Base-by-base conservation (phyloP, 306 rosid genomes). In the Castanopsis chinensis region DNA sequence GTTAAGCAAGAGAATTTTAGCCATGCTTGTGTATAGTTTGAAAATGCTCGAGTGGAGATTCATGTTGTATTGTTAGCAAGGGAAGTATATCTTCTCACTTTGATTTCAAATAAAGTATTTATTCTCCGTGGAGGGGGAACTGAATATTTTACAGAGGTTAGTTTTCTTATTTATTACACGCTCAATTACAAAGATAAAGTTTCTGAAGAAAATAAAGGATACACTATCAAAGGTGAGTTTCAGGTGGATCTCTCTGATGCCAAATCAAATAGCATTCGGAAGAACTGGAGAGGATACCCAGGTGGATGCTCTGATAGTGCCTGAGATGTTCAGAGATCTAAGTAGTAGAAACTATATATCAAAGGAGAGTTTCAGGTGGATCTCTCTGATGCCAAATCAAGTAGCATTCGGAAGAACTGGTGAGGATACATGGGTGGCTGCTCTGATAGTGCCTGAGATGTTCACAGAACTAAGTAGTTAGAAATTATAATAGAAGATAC, bases 301-400 rank as follows among this genome's bases (percentile, higher is more conserved):
- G 97, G 95, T 21, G 97, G 97, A 32, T 90, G 83, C 87, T 91
- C 98, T 23, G 89, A 82, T 37, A 94, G 88, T 76, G 98, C 98
- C 98, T 92, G 98, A 79, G 20, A 87, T 57, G 57, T 17, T 70
- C 19, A 85, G 64, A 68, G 12, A 61, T 23, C 41, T n/a, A 71
- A 57, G 43, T 41, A 58, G 65, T 84, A 74, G 43, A 49, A 41
- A 78, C 51, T 23, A n/a, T n/a, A n/a, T n/a, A 19, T 45, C 58
- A 12, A 51, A 43, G n/a, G 57, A 14, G 20, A 41, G 20, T 4
- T 81, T 82, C 72, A 87, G 11, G 63, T 19, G 58, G 85, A 78
- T 83, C 92, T 90, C 89, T 89, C 97, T 45, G 83, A 81, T 60
- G 86, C 98, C 85, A 94, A 88, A 90, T 94, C 93, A 73, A 94